Percentiles rank a stretch among this genome's conserved stretches.
These are phyloP conservation scores for Telopea speciosissima DNA, from an alignment of 177 flowering plant species.

Conservation along the genomic window DNA sequence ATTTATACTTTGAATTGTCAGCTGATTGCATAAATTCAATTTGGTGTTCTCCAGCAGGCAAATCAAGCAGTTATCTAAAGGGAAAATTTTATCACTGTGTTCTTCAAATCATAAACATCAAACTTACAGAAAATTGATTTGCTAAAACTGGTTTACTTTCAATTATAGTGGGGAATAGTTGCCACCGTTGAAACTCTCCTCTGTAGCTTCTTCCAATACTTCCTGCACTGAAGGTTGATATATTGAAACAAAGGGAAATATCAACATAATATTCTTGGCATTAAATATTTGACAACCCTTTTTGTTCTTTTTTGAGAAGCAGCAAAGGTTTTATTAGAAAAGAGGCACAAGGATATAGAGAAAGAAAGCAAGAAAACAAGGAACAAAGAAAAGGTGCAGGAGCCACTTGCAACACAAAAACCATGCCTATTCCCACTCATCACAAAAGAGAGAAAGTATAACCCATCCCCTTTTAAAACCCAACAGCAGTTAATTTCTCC, in stretches of 20 bases:
- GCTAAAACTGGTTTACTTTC: constrained; percentile 78
- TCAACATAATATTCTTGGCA: background rate
- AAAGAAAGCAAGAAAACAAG: background rate
- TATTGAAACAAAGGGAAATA: constrained; percentile 9
- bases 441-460: no score
- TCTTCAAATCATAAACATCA: background rate
- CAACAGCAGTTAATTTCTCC: no score
- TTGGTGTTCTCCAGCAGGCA: background rate
- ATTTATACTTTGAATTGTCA: background rate
- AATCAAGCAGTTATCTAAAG: background rate
- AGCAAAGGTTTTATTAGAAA: no score
- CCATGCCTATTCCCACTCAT: background rate
- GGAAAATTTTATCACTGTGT: background rate
- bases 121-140: constrained; percentile 96
- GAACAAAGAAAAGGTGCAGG: background rate
- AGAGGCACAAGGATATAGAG: no score
- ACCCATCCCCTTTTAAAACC: no score
- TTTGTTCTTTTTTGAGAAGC: no score
- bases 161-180: constrained; percentile 66
- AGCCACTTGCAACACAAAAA: background rate
- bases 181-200: constrained; percentile 93
- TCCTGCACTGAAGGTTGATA: constrained; percentile 56
- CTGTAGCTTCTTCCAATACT: constrained; percentile 88
- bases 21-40: background rate
- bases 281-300: background rate